A percentile compares a stretch with the other conserved stretches of the same genome.
Conservation (phyloP, 2,329 filamentous ascomycete species). For the Calcarisporium arbuscula region DNA sequence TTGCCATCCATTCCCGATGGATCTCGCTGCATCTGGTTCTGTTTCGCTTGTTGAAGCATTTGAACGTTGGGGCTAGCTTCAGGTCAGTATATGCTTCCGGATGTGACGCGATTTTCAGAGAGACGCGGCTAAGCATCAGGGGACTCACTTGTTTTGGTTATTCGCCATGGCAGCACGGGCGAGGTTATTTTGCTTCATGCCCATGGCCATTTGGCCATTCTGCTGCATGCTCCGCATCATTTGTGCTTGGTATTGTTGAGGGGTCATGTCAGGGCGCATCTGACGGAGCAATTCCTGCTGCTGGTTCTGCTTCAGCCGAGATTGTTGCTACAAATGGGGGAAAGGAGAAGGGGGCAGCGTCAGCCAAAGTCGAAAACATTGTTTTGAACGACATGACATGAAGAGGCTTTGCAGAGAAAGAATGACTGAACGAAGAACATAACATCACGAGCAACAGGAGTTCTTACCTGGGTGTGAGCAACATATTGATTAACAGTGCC, state of each 20-base stretch:
- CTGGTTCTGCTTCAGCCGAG: constrained; percentile 66
- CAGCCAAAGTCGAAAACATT: constrained; percentile 4
- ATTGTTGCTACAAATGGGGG: constrained; percentile 47
- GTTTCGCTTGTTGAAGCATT: constrained; percentile 64
- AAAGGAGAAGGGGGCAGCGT: constrained; percentile 3
- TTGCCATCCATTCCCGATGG: constrained; percentile 82
- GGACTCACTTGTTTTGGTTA: constrained; percentile 62
- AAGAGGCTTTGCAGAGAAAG: constrained; percentile 9
- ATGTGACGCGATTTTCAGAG: too few species aligned
- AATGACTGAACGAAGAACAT: too few species aligned
- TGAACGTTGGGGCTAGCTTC: constrained; percentile 59
- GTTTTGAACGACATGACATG: not conserved
- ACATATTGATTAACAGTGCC: constrained; percentile 68
- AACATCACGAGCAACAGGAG: constrained; percentile 3
- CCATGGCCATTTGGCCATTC: constrained; percentile 53
- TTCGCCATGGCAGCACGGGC: constrained; percentile 74
- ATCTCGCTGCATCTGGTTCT: constrained; percentile 80
- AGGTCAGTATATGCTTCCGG: too few species aligned
- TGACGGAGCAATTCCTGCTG: constrained; percentile 72
- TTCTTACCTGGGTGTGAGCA: constrained; percentile 69
- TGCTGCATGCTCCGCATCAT: constrained; percentile 64
- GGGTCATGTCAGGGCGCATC: constrained; percentile 56
- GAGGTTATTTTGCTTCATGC: constrained; percentile 54
- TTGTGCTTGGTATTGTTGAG: constrained; percentile 50
- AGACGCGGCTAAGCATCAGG: not conserved